These are phyloP conservation scores for Candida schatavii DNA, from an alignment of 805 yeast genomes.

Conservation along the genomic window DNA sequence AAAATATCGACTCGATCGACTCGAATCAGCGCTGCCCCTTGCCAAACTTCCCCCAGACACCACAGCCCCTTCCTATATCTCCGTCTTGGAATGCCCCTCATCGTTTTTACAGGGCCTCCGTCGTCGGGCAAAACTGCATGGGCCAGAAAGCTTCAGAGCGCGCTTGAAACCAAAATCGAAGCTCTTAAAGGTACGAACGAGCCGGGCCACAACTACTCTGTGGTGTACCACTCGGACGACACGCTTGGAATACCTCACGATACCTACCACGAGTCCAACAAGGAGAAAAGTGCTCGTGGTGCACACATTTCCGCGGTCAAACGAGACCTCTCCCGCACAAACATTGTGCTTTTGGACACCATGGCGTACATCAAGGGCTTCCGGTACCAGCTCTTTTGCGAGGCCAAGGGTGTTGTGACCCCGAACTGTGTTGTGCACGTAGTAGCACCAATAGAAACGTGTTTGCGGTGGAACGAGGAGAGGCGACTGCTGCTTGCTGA, in stretches of 20 bases:
- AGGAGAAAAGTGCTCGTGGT: conserved; percentile 82
- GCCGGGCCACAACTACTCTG: conserved; percentile 55
- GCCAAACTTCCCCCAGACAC: background rate
- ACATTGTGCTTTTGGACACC: conserved; percentile 81
- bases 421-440: conserved; percentile 82
- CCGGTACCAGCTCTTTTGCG: conserved; percentile 90
- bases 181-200: conserved; percentile 33
- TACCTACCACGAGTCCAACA: conserved; percentile 65
- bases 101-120: conserved; percentile 83
- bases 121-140: conserved; percentile 78
- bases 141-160: conserved; percentile 53
- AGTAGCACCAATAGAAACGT: conserved; percentile 60
- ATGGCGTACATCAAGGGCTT: conserved; percentile 92
- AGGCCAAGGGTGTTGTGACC: conserved; percentile 80
- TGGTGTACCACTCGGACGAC: conserved; percentile 76
- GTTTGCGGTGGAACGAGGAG: conserved; percentile 58
- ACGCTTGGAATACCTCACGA: conserved; percentile 66
- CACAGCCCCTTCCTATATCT: background rate
- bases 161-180: conserved; percentile 47
- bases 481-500: too few relatives aligned
- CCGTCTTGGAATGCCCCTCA: conserved; percentile 80
- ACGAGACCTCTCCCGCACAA: conserved; percentile 65
- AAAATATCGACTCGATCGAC: too few relatives aligned
- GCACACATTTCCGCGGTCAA: conserved; percentile 86
- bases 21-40: too few relatives aligned